phyloP scores from a whole-genome alignment of 2,329 filamentous ascomycete species.

The Thielaviopsis cerberus region DNA sequence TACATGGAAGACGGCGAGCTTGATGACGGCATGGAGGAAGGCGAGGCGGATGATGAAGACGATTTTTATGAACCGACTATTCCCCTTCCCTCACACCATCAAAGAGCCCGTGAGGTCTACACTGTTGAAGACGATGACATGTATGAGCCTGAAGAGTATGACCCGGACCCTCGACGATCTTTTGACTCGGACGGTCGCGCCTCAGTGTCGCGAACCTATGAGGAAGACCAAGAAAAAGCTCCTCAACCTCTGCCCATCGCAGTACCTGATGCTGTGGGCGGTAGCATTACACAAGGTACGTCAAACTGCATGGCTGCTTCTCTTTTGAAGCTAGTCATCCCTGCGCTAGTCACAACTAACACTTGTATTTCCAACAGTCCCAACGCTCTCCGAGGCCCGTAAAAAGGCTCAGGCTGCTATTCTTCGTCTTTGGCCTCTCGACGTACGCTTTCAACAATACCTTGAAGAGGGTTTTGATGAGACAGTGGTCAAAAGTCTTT shows the following conservation, averaged over 20 bases:
- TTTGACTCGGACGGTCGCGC: constrained; percentile 6
- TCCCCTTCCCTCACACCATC: neutral
- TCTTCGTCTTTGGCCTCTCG: constrained; percentile 42
- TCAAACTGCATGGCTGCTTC: too few species aligned
- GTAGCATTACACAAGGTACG: neutral
- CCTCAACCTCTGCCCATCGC: neutral
- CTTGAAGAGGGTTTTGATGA: constrained; percentile 54
- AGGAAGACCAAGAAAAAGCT: neutral
- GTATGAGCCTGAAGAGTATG: constrained; percentile 9
- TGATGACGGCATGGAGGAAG: constrained; percentile 11
- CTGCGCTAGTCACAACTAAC: neutral
- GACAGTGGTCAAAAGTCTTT: constrained; percentile 42
- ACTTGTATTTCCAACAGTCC: neutral
- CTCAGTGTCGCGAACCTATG: neutral
- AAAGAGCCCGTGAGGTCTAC: neutral
- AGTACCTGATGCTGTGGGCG: neutral
- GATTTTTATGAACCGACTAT: constrained; percentile 32
- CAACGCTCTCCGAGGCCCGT: constrained; percentile 22
- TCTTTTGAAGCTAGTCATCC: too few species aligned
- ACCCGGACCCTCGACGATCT: neutral
- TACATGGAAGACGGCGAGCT: neutral
- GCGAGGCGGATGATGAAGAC: constrained; percentile 53
- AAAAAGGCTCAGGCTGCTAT: constrained; percentile 50
- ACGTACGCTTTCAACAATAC: constrained; percentile 56
- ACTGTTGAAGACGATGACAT: constrained; percentile 1